Percentiles rank a stretch among this genome's conserved stretches.
Conservation (phyloP, 2,329 filamentous ascomycete genomes). For the Beauveria bassiana region DNA sequence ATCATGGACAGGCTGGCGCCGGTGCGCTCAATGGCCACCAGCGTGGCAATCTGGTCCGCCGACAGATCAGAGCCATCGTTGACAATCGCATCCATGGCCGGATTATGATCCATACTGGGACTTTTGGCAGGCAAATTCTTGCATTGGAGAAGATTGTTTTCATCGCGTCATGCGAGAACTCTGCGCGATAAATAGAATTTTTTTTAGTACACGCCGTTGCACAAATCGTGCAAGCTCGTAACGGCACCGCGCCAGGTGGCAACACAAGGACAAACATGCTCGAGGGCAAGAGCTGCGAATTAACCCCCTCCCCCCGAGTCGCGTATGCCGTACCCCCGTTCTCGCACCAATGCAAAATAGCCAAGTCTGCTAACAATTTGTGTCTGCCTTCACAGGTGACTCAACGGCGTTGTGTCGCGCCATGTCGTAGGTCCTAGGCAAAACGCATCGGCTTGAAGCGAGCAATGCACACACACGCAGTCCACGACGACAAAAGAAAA, state of each 20-base stretch:
- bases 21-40: slow-evolving; percentile 44
- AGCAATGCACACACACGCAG: not conserved
- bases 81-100: not conserved
- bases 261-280: slow-evolving; percentile 3
- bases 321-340: not conserved
- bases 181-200: not conserved
- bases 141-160: not conserved
- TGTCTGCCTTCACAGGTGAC: not conserved
- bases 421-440: not conserved
- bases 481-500: too few relatives aligned
- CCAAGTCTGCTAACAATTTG: not conserved
- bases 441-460: not conserved
- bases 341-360: not conserved
- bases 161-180: not conserved
- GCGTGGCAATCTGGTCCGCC: slow-evolving; percentile 30
- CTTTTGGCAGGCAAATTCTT: not conserved
- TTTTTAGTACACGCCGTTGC: not conserved
- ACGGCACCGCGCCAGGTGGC: slow-evolving; percentile 5
- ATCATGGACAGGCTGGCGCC: slow-evolving; percentile 47
- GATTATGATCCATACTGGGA: not conserved
- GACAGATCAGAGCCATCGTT: slow-evolving; percentile 19
- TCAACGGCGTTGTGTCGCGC: not conserved
- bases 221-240: slow-evolving; percentile 1
- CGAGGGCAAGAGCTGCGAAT: slow-evolving; percentile 10
- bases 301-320: not conserved